Base-by-base conservation (phyloP, 495 filamentous ascomycete genomes). In the Podospora tetraspora region DNA sequence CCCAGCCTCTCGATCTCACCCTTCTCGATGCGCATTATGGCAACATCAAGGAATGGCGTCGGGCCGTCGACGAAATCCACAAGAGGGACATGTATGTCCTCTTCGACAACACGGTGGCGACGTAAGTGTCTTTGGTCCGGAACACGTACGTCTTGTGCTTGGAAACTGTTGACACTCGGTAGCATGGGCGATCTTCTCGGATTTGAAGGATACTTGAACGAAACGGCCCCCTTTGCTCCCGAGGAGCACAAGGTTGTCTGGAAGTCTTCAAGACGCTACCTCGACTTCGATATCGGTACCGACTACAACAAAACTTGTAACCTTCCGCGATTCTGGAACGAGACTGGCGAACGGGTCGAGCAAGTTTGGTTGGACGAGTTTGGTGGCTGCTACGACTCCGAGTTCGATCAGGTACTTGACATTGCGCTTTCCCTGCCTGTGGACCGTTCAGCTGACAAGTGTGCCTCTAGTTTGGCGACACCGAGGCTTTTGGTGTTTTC, bases 41-140 rank as follows among this genome's bases (percentile, higher is more conserved):
- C 0, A 84, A 79, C 12, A 88, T 92, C 64, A 71, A 84, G 12
- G 78, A 81, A 61, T 92, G 90, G 89, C 84, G 87, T 71, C 74
- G 81, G 58, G 83, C 85, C 9, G 87, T 92, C 52, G 78, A 80
- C 5, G 89, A 88, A 60, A 88, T 91, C n/a, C 88, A 91, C 74
- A 77, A 75, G 2, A 82, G 87, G n/a, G 87, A 84, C 37, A 91
- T 92, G 88, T 92, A 91, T 80, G 86, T 91, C 57, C 79, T 92
- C 25, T 79, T 91, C 64, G 89, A 92, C 70, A 90, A 91, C 70
- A 92, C 89, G 1, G 80, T 91, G 70, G 82, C 89, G 37, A 91
- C 89, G 72, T 74, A 62, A 74, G 72, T 70, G 3, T 52, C 19
- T 60, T 13, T 57, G 32, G 19, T 29, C 57, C 30, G 16, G 9